Conservation (phyloP, 2,329 filamentous ascomycete genomes). For the Mycosphaerella sp. region DNA sequence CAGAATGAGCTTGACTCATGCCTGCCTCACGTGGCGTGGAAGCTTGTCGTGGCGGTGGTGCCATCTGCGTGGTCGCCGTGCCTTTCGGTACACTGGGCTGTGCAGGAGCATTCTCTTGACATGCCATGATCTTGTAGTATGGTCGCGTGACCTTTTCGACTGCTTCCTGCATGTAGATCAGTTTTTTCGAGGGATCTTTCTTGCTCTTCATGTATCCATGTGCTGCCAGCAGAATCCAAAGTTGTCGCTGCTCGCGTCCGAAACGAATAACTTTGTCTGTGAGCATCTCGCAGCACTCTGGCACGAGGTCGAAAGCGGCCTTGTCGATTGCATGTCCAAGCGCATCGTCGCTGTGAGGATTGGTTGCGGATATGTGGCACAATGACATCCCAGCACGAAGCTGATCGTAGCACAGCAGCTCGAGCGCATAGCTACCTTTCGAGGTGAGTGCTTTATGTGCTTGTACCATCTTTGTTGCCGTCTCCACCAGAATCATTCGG, state of each 20-base stretch:
- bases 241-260: constrained; percentile 28
- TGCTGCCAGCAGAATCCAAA: constrained; percentile 30
- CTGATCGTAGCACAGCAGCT: constrained; percentile 28
- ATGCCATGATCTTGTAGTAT: constrained; percentile 32
- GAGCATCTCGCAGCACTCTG: constrained; percentile 27
- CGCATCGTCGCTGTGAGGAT: constrained; percentile 22
- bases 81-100: neutral
- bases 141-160: constrained; percentile 28
- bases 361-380: constrained; percentile 24
- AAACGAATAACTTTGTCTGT: constrained; percentile 28
- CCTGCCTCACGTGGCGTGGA: neutral
- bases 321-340: constrained; percentile 23
- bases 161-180: constrained; percentile 30
- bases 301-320: constrained; percentile 20
- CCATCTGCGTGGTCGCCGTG: neutral
- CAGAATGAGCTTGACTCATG: neutral
- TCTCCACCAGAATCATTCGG: constrained; percentile 27
- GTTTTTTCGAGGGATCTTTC: constrained; percentile 21
- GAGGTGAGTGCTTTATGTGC: constrained; percentile 23
- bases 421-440: constrained; percentile 24
- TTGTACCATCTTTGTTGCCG: constrained; percentile 26
- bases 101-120: constrained; percentile 23
- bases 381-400: constrained; percentile 28
- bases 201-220: constrained; percentile 26
- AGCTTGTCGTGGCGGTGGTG: neutral